Percentiles rank a stretch among this genome's conserved stretches.
Evolutionary conservation across 176 grass and related monocot species (phyloP).

Genomic region (Aegilops tauschii): DNA sequence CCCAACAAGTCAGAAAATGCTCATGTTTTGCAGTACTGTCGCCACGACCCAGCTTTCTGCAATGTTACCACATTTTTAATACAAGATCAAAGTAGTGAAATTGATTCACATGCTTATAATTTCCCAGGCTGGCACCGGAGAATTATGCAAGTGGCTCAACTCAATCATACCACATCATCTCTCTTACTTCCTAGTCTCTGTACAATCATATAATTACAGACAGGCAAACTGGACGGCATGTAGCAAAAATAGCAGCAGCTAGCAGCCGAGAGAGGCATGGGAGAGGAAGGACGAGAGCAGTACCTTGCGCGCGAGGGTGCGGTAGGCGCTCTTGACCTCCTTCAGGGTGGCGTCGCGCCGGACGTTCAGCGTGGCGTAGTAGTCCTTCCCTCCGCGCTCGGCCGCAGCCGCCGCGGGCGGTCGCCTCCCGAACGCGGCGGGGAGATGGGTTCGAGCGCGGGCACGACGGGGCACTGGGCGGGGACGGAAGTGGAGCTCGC

Average conservation of each 20-base stretch:
- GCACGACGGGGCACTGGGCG: not conserved
- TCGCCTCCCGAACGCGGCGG: conserved; percentile 24
- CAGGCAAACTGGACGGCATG: not conserved
- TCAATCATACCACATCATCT: not conserved
- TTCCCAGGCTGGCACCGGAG: not conserved
- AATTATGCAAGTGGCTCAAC: not conserved
- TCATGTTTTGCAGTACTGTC: not conserved
- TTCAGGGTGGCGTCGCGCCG: conserved; percentile 61
- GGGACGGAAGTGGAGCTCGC: conserved; percentile 14
- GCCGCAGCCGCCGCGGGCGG: conserved; percentile 20
- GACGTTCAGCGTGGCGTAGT: conserved; percentile 80
- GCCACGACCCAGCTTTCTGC: not conserved
- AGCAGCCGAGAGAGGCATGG: not conserved
- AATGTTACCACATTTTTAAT: not conserved
- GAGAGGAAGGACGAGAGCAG: not conserved
- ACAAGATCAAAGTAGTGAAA: not conserved
- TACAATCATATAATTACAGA: not conserved
- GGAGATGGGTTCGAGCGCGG: conserved; percentile 7
- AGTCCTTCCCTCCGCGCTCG: conserved; percentile 34
- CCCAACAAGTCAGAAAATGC: not conserved
- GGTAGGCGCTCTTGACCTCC: conserved; percentile 87
- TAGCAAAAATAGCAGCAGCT: not conserved
- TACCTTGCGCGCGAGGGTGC: conserved; percentile 81
- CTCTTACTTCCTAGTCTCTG: not conserved
- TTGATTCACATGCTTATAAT: not conserved